Conservation (phyloP, 768 basidiomycete species). For the Porphyrellus cyaneotinctus region DNA sequence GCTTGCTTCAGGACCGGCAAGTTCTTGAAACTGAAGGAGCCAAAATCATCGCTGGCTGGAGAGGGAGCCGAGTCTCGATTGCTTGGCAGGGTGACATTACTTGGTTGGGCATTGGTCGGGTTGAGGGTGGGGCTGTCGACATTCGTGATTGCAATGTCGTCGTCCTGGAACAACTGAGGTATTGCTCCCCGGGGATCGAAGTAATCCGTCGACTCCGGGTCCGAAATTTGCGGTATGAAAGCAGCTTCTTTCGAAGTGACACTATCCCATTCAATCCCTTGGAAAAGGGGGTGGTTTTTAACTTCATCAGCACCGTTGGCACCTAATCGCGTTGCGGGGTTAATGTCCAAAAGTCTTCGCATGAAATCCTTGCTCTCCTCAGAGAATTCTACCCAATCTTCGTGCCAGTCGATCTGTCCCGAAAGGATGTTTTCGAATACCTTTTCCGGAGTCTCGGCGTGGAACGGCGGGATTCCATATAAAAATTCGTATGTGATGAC, state of each 20-base stretch:
- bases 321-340: slow-evolving; percentile 79
- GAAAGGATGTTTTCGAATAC: slow-evolving; percentile 99
- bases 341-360: slow-evolving; percentile 74
- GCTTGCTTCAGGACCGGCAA: slow-evolving; percentile 93
- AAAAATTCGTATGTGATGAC: slow-evolving; percentile 98
- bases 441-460: slow-evolving; percentile 93
- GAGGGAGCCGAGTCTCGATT: slow-evolving; percentile 43
- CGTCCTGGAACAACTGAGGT: slow-evolving; percentile 87
- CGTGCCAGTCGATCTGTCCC: slow-evolving; percentile 92
- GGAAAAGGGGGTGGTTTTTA: slow-evolving; percentile 87
- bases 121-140: slow-evolving; percentile 41
- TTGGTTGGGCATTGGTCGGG: slow-evolving; percentile 15
- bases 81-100: slow-evolving; percentile 29
- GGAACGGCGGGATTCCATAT: slow-evolving; percentile 96
- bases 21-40: slow-evolving; percentile 98
- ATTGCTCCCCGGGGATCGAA: slow-evolving; percentile 96
- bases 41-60: slow-evolving; percentile 84
- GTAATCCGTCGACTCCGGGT: slow-evolving; percentile 99
- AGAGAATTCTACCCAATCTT: slow-evolving; percentile 85
- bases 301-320: slow-evolving; percentile 88
- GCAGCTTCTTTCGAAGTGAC: slow-evolving; percentile 85
- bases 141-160: slow-evolving; percentile 61
- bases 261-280: slow-evolving; percentile 89
- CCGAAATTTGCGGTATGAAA: slow-evolving; percentile 92
- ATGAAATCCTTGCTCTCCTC: slow-evolving; percentile 89